phyloP scores from a whole-genome alignment of 345 rosid genomes.

The Tarenaya hassleriana region DNA sequence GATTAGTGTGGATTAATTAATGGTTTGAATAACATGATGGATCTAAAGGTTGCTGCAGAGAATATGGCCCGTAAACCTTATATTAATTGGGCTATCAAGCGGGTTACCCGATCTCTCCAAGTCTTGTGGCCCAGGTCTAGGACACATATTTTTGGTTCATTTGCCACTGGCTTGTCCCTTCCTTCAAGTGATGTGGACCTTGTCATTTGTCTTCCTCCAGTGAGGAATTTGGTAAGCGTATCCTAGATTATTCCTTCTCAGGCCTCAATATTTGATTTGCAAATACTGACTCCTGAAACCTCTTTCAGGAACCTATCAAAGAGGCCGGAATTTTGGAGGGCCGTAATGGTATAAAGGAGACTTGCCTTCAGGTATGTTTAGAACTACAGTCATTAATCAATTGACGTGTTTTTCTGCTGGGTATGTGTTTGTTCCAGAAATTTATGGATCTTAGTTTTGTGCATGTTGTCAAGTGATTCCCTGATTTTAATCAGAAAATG shows the following conservation, averaged over 20 bases:
- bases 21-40: constrained; percentile 22
- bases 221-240: constrained; percentile 78
- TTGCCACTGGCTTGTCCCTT: constrained; percentile 91
- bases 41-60: constrained; percentile 66
- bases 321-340: constrained; percentile 99
- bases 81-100: constrained; percentile 91
- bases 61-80: constrained; percentile 80
- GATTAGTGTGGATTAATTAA: constrained; percentile 13
- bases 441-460: constrained; percentile 2
- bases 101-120: constrained; percentile 91
- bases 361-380: constrained; percentile 86
- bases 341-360: constrained; percentile 98
- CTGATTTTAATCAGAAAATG: too few relatives aligned
- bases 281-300: constrained; percentile 28
- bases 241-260: constrained; percentile 13
- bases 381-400: constrained; percentile 15
- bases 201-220: constrained; percentile 97
- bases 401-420: neutral
- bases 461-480: constrained; percentile 9
- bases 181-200: constrained; percentile 99
- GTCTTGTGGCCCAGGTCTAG: constrained; percentile 98
- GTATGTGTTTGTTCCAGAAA: constrained; percentile 11
- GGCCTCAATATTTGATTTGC: constrained; percentile 15
- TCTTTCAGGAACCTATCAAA: constrained; percentile 86
- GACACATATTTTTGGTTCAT: constrained; percentile 86